These are phyloP conservation scores for Mycena kentingensis DNA, from an alignment of 768 basidiomycete species.

Conservation along the genomic window DNA sequence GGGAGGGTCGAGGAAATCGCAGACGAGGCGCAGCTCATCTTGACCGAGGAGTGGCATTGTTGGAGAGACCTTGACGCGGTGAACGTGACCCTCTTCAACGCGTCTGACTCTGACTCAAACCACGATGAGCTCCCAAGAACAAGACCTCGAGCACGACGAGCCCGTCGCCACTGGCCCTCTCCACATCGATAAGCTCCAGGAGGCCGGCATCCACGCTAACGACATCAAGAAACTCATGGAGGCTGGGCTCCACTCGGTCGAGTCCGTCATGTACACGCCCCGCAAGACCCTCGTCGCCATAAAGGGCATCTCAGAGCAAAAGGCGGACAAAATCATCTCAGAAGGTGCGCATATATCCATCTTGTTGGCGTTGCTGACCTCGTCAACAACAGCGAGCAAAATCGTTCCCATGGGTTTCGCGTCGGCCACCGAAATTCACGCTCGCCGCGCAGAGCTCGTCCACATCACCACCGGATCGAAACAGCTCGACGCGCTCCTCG, in stretches of 20 bases:
- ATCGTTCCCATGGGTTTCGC: conserved; percentile 97
- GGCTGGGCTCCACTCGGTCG: conserved; percentile 90
- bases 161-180: conserved; percentile 75
- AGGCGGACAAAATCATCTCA: conserved; percentile 92
- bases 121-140: conserved; percentile 58
- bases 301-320: conserved; percentile 95
- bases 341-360: conserved; percentile 64
- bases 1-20: too few species aligned
- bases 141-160: conserved; percentile 51
- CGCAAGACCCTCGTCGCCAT: conserved; percentile 90
- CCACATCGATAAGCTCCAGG: conserved; percentile 81
- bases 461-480: conserved; percentile 97
- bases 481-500: conserved; percentile 91
- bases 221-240: conserved; percentile 96
- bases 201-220: conserved; percentile 84
- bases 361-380: conserved; percentile 9
- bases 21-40: too few species aligned
- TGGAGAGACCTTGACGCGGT: neutral
- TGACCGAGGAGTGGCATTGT: neutral
- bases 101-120: neutral
- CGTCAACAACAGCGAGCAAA: conserved; percentile 43
- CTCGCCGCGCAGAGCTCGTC: conserved; percentile 90
- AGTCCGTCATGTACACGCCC: conserved; percentile 94
- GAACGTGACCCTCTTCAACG: neutral
- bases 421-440: conserved; percentile 97